Conservation (phyloP, 805 yeast genomes). For the Wickerhamiella alocasiicola region DNA sequence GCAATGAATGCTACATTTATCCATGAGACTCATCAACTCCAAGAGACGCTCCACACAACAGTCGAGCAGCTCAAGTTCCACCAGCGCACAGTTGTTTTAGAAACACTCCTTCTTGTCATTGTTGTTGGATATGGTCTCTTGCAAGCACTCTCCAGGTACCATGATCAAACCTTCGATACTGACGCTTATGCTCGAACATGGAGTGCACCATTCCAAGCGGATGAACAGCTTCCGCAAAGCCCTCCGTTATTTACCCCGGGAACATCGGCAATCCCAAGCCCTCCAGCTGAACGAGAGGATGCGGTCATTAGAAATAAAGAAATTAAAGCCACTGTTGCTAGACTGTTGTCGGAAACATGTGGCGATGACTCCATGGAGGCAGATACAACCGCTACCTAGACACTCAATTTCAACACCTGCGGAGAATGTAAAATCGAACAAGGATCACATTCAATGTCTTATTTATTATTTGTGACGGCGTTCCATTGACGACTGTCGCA, state of each 20-base stretch:
- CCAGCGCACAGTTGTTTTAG: slow-evolving; percentile 1
- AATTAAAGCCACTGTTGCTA: too few species aligned
- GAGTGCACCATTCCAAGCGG: too few species aligned
- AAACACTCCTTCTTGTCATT: slow-evolving; percentile 3
- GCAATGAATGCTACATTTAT: slow-evolving; percentile 1
- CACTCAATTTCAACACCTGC: too few species aligned
- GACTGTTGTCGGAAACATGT: too few species aligned
- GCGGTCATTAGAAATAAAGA: not conserved
- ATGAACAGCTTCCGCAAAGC: not conserved
- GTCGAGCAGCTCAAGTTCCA: slow-evolving; percentile 7
- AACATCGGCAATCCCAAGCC: slow-evolving; percentile 1
- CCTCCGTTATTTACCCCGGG: not conserved
- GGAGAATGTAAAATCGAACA: too few species aligned
- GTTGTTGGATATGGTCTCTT: slow-evolving; percentile 1
- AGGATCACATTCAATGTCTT: too few species aligned
- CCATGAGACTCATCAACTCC: slow-evolving; percentile 5
- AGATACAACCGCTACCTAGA: too few species aligned
- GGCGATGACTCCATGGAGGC: too few species aligned
- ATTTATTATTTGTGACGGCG: too few species aligned
- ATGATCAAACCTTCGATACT: too few species aligned
- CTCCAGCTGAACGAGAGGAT: slow-evolving; percentile 2
- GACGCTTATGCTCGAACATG: too few species aligned
- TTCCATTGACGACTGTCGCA: too few species aligned
- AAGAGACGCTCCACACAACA: not conserved
- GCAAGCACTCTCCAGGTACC: slow-evolving; percentile 2